phyloP scores from a whole-genome alignment of 495 filamentous ascomycete genomes.

The Tuber umbilicatum region DNA sequence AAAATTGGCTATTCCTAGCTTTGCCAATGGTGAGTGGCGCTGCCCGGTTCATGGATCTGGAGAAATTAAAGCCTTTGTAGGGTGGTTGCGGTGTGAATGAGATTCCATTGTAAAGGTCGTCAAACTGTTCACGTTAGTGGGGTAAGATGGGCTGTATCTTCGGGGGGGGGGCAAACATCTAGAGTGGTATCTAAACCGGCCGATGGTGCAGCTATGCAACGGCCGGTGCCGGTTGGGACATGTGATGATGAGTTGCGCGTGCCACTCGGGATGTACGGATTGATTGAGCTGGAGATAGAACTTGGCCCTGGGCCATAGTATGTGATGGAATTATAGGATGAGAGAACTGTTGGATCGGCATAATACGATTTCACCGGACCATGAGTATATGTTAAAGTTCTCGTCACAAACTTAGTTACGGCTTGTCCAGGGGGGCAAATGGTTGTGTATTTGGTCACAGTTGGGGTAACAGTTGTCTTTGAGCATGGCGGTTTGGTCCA shows the following conservation, averaged over 20 bases:
- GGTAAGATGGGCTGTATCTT: neutral
- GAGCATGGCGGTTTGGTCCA: constrained; percentile 1
- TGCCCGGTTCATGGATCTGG: neutral
- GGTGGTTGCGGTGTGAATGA: neutral
- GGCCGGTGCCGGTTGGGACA: neutral
- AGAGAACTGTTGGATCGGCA: neutral
- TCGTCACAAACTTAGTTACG: constrained; percentile 8
- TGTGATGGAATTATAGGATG: neutral
- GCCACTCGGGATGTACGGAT: neutral
- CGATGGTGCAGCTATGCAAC: constrained; percentile 4
- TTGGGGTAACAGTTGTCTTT: constrained; percentile 10
- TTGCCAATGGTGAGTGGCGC: neutral
- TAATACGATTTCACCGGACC: neutral
- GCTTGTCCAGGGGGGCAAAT: constrained; percentile 3
- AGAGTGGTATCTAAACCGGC: neutral
- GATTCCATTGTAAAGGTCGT: neutral
- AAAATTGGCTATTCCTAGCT: neutral
- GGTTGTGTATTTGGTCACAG: constrained; percentile 12
- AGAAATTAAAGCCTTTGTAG: neutral
- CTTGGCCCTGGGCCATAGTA: neutral
- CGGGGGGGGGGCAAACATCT: constrained; percentile 1
- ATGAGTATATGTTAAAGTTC: neutral
- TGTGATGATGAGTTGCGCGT: neutral
- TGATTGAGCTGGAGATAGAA: neutral
- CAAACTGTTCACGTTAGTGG: neutral